Evolutionary conservation across 164 flowering plant species (phyloP), one percentile per base, ranked within the genome.

Genomic region (Aristolochia contorta): DNA sequence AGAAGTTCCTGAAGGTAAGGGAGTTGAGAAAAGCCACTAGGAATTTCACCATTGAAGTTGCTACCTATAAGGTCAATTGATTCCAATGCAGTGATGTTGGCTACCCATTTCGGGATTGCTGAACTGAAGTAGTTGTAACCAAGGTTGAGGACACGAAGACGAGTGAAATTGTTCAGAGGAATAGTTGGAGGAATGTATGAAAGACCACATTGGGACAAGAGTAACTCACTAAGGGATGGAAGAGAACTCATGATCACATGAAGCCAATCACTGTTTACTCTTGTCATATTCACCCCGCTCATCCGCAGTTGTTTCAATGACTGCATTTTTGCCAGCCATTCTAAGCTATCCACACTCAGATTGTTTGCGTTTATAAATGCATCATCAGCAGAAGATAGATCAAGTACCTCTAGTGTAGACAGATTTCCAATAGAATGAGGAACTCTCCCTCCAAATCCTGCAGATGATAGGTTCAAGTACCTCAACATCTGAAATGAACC

Each of bases 391-490:
- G 19, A 19, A 56, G 47, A 20, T 16, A 32, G n/a, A 52, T 60
- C 22, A 50, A 12, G 19, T 27, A 25, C 20, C 20, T 22, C 47
- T 6, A 68, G 48, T 0, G 43, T 56, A 20, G 71, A 68, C 21
- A 68, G 59, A 54, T 68, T 62, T 43, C 71, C 66, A n/a, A 68
- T 43, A 9, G 50, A 47, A 8, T 22, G 58, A 23, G 71, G 62
- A 25, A 68, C 25, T 12, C 25, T 24, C 9, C 66, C 67, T n/a
- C 23, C 9, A 24, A 68, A 68, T 7, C 52, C 6, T 0, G 62
- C 24, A 16, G 9, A 0, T 2, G 59, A 62, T 16, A 68, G 27
- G 21, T 67, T 25, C n/a, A 67, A 55, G 37, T 67, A 57, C 20
- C 46, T 51, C 63, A 68, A 58, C 15, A 24, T 23, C n/a, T 46